Evolutionary conservation across 1,284 basidiomycete genomes (phyloP), one percentile per base, ranked within the genome.

Genomic region (Somion occarium): DNA sequence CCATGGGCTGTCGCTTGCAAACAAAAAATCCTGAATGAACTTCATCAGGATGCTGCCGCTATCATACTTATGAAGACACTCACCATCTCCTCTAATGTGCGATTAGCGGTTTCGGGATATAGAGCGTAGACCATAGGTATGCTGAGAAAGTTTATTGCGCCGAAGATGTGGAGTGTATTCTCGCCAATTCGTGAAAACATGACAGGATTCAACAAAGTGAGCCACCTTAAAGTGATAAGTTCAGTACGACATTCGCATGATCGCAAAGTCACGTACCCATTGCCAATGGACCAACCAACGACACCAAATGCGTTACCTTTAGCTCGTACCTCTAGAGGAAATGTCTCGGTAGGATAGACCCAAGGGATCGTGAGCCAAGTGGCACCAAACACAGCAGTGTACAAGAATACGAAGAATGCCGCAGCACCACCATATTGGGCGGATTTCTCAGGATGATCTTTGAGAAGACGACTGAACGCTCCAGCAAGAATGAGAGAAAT

Each of bases 311-410:
- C 74, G 51, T 73, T 77, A 5, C 75, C 75, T 62, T 75, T 74
- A 2, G 82, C 76, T 58, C 83, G 76, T 34, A 83, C 78, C 53
- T 80, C 76, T 46, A 84, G 74, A 25, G 82, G 82, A 74, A 83
- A 85, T 51, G 79, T 81, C 69, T 75, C 73, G 23, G 72, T 71
- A 15, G 69, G 68, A 53, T 67, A 68, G 46, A 68, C 66, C 66
- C 66, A 68, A 4, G 80, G 81, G 54, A 80, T 78, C 20, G 82
- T 82, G 37, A 83, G 73, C 78, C 81, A 83, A 25, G 75, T 77
- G 42, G 74, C 75, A 34, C 74, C 75, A 60, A 76, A 77, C 18
- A 74, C 57, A 9, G 68, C 67, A 2, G 75, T 78, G 60, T 75
- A 78, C 44, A 73, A 49, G 63, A 76, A 78, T 25, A 78, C 70